These are phyloP conservation scores for Saccharomycopsis synnaedendra DNA, from an alignment of 805 yeast genomes.

Conservation along the genomic window DNA sequence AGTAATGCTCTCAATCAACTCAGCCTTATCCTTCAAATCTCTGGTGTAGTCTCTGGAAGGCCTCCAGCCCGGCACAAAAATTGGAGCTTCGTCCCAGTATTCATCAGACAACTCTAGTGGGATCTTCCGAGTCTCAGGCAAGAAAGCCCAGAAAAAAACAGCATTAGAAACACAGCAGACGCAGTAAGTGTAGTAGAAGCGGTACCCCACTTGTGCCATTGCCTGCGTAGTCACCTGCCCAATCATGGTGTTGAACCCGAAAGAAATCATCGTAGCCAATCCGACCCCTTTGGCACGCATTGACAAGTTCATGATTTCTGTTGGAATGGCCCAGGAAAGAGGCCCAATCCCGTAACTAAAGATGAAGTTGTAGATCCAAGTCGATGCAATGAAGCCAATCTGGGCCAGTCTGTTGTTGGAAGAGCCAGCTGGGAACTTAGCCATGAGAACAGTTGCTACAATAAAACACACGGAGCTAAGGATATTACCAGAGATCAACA, in stretches of 20 bases:
- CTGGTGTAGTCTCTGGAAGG: constrained; percentile 2
- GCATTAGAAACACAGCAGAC: constrained; percentile 22
- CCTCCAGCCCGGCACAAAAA: constrained; percentile 5
- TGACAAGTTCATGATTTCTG: constrained; percentile 6
- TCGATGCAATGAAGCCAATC: constrained; percentile 21
- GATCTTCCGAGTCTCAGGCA: constrained; percentile 23
- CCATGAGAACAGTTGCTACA: constrained; percentile 19
- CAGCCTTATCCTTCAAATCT: constrained; percentile 5
- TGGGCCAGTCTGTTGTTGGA: constrained; percentile 19
- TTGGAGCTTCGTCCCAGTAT: constrained; percentile 7
- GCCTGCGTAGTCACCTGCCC: constrained; percentile 24
- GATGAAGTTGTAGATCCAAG: constrained; percentile 22
- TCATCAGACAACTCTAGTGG: constrained; percentile 7
- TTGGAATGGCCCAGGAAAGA: constrained; percentile 16
- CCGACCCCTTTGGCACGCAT: constrained; percentile 4
- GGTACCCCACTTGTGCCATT: constrained; percentile 20
- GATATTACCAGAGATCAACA: constrained; percentile 14
- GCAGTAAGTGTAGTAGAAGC: constrained; percentile 20
- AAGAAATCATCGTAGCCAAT: constrained; percentile 19
- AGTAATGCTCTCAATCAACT: constrained; percentile 1
- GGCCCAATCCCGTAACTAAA: constrained; percentile 21
- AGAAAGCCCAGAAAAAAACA: constrained; percentile 23
- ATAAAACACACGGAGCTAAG: neutral
- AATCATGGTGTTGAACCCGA: constrained; percentile 26
- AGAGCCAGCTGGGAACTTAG: constrained; percentile 18